Base-by-base conservation (phyloP, 2,329 filamentous ascomycete species). In the Botrytis fragariae region DNA sequence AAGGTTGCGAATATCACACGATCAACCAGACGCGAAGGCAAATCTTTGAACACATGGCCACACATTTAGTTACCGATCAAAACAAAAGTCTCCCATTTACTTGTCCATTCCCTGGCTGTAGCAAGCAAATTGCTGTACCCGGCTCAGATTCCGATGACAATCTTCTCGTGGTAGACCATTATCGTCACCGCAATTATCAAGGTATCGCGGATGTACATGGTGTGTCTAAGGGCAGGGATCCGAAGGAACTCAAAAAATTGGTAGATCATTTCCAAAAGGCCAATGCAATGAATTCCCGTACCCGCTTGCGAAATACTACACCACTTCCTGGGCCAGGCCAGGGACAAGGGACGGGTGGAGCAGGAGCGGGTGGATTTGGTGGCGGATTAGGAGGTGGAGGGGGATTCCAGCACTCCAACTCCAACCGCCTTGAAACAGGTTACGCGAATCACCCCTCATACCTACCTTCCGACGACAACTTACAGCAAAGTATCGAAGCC, bases 181-280 rank as follows among this genome's bases (percentile, higher is more conserved):
- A 69, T 69, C 65, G 65, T 57, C 65, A 69, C 20, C 65, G 65
- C 65, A 6, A 29, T 8, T 37, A 29, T 39, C 25, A 29, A 32
- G 65, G 65, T 10, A 69, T 69, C 18, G 25, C 48, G 29, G 65
- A 69, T 18, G 51, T 69, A 25, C 37, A 29, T 20, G 20, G 65
- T 25, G 48, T 20, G 25, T 12, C 65, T 32, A 32, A 32, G 18
- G 12, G 10, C 18, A 42, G 65, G 42, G 65, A 69, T 42, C 48
- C 51, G 5, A 57, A 16, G 6, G 54, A 69, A 42, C 48, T 69
- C n/a, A 57, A 69, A 9, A n/a, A 25, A 6, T 25, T 69, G 10
- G 7, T 69, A 16, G 65, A 57, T 12, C 65, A 69, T 42, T 69
- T 69, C 20, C 14, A 59, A 37, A 69, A 32, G 29, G 65, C 65